Conservation (phyloP, 176 grass and related monocot genomes). For the sorghum (Sorghum bicolor) region DNA sequence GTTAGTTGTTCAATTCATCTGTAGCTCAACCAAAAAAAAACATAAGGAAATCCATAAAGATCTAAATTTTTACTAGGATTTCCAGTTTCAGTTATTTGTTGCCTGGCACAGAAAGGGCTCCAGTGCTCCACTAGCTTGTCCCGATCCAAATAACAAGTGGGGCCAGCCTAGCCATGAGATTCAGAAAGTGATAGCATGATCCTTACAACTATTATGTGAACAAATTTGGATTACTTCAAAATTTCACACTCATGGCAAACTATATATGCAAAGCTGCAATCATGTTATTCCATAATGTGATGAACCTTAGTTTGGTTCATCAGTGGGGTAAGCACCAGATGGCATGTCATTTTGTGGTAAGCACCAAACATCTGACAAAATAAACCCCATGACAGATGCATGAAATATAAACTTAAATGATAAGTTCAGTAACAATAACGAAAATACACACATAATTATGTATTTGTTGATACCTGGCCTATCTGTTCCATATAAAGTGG, state of each 20-base stretch:
- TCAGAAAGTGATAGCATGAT: background rate
- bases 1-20: background rate
- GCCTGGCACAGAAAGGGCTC: background rate
- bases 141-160: constrained; percentile 1
- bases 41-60: background rate
- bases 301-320: too few relatives aligned
- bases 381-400: constrained; percentile 24
- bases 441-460: background rate
- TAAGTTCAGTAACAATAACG: background rate
- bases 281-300: too few relatives aligned
- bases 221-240: background rate
- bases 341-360: too few relatives aligned
- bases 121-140: background rate
- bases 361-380: constrained; percentile 73
- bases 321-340: too few relatives aligned
- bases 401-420: constrained; percentile 1
- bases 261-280: constrained; percentile 3
- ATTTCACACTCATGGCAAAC: background rate
- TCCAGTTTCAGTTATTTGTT: too few relatives aligned
- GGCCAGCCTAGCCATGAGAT: background rate
- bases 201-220: background rate
- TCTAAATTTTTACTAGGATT: background rate
- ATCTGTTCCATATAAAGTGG: constrained; percentile 77
- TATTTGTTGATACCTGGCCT: constrained; percentile 57
- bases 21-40: background rate